Base-by-base conservation (phyloP, 192 early-diverging fungal genomes). In the Coemansia sp. region DNA sequence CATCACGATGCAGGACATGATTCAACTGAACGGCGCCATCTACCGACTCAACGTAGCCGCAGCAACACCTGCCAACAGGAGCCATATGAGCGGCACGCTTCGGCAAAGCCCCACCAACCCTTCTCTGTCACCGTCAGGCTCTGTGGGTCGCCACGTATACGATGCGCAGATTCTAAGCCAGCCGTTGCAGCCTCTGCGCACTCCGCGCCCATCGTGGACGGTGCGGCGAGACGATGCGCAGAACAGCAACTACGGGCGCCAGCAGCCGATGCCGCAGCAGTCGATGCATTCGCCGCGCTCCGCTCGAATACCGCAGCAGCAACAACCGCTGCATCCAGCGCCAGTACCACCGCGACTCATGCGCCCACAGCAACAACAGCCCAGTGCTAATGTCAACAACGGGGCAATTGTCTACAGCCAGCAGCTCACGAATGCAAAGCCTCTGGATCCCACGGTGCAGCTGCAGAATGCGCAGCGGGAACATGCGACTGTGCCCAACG, bases 21-120 rank as follows among this genome's bases (percentile, higher is more conserved):
- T 83, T 41, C 80, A 77, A 69, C 75, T 83, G 61, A 83, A 83
- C 54, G 68, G 68, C 2, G 80, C 80, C 9, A 83, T 83, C 23
- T 77, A 77, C 67, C 56, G 80, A 10, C 68, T 83, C 9, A 77
- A 77, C 64, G 69, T 70, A 15, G 64, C 71, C 8, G 65, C 74
- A 7, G 75, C 70, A 6, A 57, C 71, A 50, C 71, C 79, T 7
- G 71, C 71, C 23, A 56, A 65, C 40, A 74, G 79, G 52, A 72
- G 69, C 56, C 73, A 77, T 38, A 77, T 77, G 76, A 72, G 69
- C 9, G 76, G 76, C 13, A 77, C 76, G 0, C 44, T 77, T 13
- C 40, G 60, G 8, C 47, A 39, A 26, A 41, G 62, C 57, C 58
- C 61, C 52, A 43, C 32, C 64, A 40, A 26, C 26, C 26, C 26